Percentiles rank a stretch among this genome's conserved stretches.
Conservation (phyloP, 2,329 filamentous ascomycete genomes). For the Microascus cirrosus region DNA sequence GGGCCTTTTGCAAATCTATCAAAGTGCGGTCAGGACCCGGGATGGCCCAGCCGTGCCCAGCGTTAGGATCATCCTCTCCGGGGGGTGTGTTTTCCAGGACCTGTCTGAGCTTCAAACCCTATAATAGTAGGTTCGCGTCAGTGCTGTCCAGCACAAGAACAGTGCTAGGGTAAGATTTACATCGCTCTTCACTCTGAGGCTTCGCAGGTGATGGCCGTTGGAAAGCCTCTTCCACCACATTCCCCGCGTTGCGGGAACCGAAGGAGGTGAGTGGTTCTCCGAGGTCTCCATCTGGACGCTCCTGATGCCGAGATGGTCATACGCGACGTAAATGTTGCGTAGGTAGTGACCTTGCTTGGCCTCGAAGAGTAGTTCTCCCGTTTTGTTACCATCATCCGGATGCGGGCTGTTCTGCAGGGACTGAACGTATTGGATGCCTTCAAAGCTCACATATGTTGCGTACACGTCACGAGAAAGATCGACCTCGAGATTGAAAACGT, state of each 20-base stretch:
- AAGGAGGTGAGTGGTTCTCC: neutral
- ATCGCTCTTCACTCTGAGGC: neutral
- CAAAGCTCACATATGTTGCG: neutral
- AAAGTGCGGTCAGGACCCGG: neutral
- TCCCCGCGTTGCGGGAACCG: neutral
- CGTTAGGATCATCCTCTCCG: neutral
- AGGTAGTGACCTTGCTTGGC: neutral
- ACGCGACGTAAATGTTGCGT: neutral
- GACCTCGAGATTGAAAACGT: neutral
- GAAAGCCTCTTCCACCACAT: neutral
- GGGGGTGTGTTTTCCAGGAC: neutral
- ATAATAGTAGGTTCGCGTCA: neutral
- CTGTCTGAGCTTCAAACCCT: neutral
- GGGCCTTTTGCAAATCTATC: neutral
- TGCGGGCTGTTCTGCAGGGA: neutral
- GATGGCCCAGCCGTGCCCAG: neutral
- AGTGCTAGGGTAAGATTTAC: neutral
- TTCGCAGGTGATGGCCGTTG: neutral
- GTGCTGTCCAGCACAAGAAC: neutral
- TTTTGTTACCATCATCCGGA: neutral
- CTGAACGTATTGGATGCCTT: neutral
- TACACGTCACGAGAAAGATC: neutral
- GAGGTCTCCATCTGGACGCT: neutral
- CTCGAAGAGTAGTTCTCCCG: neutral
- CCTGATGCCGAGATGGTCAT: neutral